Evolutionary conservation across 2,329 filamentous ascomycete genomes (phyloP).

Genomic region (Westerdykella sp.): DNA sequence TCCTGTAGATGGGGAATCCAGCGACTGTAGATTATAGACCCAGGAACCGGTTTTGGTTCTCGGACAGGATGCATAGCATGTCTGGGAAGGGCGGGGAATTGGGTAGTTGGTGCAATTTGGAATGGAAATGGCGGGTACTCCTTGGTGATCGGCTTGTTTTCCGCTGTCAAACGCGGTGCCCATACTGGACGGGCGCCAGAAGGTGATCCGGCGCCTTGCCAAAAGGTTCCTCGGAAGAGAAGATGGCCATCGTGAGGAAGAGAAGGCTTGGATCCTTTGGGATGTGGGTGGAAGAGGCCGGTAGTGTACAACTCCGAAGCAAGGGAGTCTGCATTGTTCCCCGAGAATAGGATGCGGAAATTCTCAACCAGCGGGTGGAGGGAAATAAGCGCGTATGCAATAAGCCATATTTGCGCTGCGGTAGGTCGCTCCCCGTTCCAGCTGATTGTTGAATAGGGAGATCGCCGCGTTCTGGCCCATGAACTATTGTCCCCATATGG

Average conservation of each 20-base stretch:
- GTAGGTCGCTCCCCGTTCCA: slow-evolving; percentile 40
- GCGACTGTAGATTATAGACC: slow-evolving; percentile 67
- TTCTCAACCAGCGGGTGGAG: slow-evolving; percentile 41
- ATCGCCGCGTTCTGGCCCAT: slow-evolving; percentile 43
- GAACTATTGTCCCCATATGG: slow-evolving; percentile 32
- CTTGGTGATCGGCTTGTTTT: slow-evolving; percentile 35
- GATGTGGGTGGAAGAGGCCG: slow-evolving; percentile 42
- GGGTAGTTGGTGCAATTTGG: slow-evolving; percentile 44
- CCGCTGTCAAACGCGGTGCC: slow-evolving; percentile 30
- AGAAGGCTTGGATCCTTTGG: slow-evolving; percentile 30
- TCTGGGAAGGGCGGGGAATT: slow-evolving; percentile 43
- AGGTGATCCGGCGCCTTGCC: slow-evolving; percentile 41
- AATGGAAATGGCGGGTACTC: slow-evolving; percentile 40
- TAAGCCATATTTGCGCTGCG: slow-evolving; percentile 44
- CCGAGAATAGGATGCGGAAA: slow-evolving; percentile 39
- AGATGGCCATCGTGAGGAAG: slow-evolving; percentile 39
- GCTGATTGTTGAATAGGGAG: slow-evolving; percentile 38
- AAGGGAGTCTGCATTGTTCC: slow-evolving; percentile 33
- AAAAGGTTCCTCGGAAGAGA: slow-evolving; percentile 46
- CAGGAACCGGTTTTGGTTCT: slow-evolving; percentile 63
- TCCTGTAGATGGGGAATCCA: slow-evolving; percentile 71
- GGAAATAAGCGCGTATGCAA: slow-evolving; percentile 43
- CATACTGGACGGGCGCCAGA: slow-evolving; percentile 39
- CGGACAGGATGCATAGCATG: slow-evolving; percentile 66
- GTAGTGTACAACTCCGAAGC: slow-evolving; percentile 37